Evolutionary conservation across 2,329 filamentous ascomycete genomes (phyloP).

Genomic region (Ophiostoma perfectum): DNA sequence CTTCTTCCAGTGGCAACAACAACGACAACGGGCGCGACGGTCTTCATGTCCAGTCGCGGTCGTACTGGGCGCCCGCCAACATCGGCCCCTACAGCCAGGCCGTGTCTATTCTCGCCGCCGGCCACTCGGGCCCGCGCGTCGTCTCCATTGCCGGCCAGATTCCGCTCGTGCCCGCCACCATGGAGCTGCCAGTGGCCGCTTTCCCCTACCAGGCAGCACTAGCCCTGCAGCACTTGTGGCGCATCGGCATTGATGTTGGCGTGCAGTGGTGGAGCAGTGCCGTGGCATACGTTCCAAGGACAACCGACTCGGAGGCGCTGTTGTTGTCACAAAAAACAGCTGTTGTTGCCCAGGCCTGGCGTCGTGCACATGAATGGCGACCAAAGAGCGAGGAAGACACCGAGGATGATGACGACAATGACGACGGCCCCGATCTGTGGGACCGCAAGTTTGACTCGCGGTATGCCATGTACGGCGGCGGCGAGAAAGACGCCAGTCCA

Average conservation of each 20-base stretch:
- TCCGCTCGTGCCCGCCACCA: slow-evolving; percentile 73
- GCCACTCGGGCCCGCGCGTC: slow-evolving; percentile 30
- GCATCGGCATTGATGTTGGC: slow-evolving; percentile 66
- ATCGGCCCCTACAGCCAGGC: slow-evolving; percentile 97
- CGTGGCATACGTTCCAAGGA: slow-evolving; percentile 63
- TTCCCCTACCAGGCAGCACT: slow-evolving; percentile 59
- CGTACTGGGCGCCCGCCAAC: slow-evolving; percentile 97
- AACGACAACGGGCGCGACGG: slow-evolving; percentile 44
- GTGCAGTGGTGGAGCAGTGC: slow-evolving; percentile 70
- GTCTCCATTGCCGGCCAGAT: slow-evolving; percentile 86
- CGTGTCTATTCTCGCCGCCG: slow-evolving; percentile 46
- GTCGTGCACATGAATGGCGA: slow-evolving; percentile 37
- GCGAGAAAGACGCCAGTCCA: slow-evolving; percentile 19
- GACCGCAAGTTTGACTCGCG: slow-evolving; percentile 55
- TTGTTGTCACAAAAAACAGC: slow-evolving; percentile 34
- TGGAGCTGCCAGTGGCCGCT: slow-evolving; percentile 50
- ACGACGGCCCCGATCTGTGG: slow-evolving; percentile 60
- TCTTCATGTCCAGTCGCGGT: slow-evolving; percentile 85
- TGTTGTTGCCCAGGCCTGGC: slow-evolving; percentile 47
- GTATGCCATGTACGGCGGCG: slow-evolving; percentile 39
- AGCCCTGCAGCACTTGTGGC: slow-evolving; percentile 82
- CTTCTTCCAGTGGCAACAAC: background rate
- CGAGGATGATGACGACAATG: slow-evolving; percentile 47
- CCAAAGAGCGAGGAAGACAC: slow-evolving; percentile 29
- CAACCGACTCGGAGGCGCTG: slow-evolving; percentile 29